These are phyloP conservation scores for Fennellomyces sp. DNA, from an alignment of 371 early-diverging fungal species.

Conservation along the genomic window DNA sequence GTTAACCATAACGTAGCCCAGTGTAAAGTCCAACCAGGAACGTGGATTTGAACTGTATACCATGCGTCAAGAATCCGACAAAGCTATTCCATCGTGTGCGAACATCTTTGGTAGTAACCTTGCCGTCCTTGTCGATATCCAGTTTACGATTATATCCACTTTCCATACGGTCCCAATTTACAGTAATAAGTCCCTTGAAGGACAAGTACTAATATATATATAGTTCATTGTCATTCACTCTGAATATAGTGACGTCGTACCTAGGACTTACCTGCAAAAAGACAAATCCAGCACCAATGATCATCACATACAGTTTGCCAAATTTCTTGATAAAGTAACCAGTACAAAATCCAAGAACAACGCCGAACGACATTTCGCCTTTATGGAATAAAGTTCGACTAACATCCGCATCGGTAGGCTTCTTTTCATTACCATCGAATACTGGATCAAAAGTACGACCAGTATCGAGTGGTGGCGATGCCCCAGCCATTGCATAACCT, in stretches of 20 bases:
- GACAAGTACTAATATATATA: conserved; percentile 41
- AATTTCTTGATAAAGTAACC: conserved; percentile 52
- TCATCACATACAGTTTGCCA: conserved; percentile 40
- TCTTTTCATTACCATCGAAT: background rate
- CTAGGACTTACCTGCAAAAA: conserved; percentile 41
- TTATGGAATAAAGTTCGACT: conserved; percentile 27
- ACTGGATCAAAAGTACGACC: background rate
- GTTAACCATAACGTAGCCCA: conserved; percentile 58
- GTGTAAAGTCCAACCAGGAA: conserved; percentile 55
- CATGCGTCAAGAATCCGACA: conserved; percentile 53
- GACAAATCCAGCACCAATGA: conserved; percentile 44
- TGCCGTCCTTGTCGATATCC: conserved; percentile 56
- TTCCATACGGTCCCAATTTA: conserved; percentile 62
- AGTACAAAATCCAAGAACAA: conserved; percentile 49
- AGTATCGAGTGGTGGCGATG: background rate
- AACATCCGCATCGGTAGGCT: conserved; percentile 4
- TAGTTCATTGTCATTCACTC: no score
- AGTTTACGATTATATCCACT: conserved; percentile 32
- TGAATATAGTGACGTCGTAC: no score
- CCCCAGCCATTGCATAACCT: background rate
- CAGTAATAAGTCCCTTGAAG: conserved; percentile 53
- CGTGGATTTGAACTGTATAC: conserved; percentile 64
- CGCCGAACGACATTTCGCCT: conserved; percentile 49
- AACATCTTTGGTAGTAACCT: conserved; percentile 47
- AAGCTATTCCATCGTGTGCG: conserved; percentile 43